A percentile compares a stretch with the other conserved stretches of the same genome.
phyloP scores from a whole-genome alignment of 495 filamentous ascomycete genomes.

The Penicillium salamii region DNA sequence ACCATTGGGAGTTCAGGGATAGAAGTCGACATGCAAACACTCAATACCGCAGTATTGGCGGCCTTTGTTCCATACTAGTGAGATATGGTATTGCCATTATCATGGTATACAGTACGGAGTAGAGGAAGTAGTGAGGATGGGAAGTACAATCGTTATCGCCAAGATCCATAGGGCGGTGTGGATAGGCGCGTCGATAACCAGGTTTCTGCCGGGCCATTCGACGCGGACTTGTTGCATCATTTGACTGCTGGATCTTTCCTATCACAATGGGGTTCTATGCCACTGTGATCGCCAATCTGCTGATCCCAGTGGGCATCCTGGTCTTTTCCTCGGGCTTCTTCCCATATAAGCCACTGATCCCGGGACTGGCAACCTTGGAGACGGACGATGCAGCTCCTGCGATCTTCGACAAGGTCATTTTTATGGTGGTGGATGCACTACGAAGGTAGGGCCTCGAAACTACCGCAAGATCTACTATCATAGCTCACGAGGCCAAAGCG shows the following conservation, averaged over 20 bases:
- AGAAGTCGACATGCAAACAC: too few relatives aligned
- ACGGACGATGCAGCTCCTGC: constrained; percentile 43
- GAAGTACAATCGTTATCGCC: too few relatives aligned
- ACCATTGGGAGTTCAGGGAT: too few relatives aligned
- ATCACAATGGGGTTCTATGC: constrained; percentile 21
- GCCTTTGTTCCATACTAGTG: too few relatives aligned
- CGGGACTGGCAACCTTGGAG: constrained; percentile 71
- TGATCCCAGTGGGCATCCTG: constrained; percentile 74
- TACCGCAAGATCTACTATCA: background rate
- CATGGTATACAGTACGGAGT: too few relatives aligned
- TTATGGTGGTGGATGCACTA: constrained; percentile 97
- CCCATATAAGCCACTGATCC: constrained; percentile 90
- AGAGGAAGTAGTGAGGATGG: too few relatives aligned
- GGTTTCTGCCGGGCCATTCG: constrained; percentile 18
- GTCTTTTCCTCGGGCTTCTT: constrained; percentile 93
- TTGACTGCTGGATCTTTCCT: too few relatives aligned
- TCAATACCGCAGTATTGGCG: too few relatives aligned
- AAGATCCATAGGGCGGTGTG: constrained; percentile 9
- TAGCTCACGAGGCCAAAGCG: constrained; percentile 52
- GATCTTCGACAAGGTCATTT: constrained; percentile 83
- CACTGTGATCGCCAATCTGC: constrained; percentile 58
- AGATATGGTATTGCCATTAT: too few relatives aligned
- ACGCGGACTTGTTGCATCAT: too few relatives aligned
- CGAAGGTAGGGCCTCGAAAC: constrained; percentile 59
- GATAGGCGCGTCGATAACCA: constrained; percentile 2